Percentiles rank a stretch among this genome's conserved stretches.
These are phyloP conservation scores for Nadsonia fulvescens DNA, from an alignment of 805 yeast genomes.

Conservation along the genomic window DNA sequence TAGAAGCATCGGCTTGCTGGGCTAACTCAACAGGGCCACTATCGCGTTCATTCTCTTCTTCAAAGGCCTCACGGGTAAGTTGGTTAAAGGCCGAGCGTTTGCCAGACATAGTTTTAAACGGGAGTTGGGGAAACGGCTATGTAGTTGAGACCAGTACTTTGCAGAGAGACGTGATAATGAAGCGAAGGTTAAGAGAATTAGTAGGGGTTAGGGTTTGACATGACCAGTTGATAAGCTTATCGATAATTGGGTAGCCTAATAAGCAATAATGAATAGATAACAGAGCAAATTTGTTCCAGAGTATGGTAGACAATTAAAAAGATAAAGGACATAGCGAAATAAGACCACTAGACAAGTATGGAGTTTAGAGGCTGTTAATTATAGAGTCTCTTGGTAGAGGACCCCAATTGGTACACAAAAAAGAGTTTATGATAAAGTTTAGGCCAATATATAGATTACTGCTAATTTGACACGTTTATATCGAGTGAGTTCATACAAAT, in stretches of 20 bases:
- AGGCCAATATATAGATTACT: neutral
- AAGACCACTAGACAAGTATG: too few species aligned
- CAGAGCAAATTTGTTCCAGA: neutral
- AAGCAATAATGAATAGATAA: neutral
- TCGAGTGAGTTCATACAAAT: neutral
- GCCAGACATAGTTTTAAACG: constrained; percentile 8
- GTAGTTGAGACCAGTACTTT: constrained; percentile 1
- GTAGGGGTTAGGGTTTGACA: neutral
- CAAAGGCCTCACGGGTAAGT: constrained; percentile 33
- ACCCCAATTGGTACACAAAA: neutral
- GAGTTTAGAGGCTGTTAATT: too few species aligned
- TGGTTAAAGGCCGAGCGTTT: constrained; percentile 56
- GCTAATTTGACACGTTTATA: neutral
- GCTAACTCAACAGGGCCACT: constrained; percentile 20
- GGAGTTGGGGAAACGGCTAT: neutral
- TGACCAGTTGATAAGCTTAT: neutral
- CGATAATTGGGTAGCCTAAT: neutral
- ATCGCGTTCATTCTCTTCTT: constrained; percentile 21
- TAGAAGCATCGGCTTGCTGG: constrained; percentile 37
- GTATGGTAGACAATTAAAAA: neutral
- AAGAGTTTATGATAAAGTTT: neutral
- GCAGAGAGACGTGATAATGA: neutral
- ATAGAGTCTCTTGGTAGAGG: neutral
- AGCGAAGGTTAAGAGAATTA: neutral
- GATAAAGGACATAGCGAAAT: neutral